Conservation (phyloP, 2,329 filamentous ascomycete genomes). For the Colletotrichum melonis region DNA sequence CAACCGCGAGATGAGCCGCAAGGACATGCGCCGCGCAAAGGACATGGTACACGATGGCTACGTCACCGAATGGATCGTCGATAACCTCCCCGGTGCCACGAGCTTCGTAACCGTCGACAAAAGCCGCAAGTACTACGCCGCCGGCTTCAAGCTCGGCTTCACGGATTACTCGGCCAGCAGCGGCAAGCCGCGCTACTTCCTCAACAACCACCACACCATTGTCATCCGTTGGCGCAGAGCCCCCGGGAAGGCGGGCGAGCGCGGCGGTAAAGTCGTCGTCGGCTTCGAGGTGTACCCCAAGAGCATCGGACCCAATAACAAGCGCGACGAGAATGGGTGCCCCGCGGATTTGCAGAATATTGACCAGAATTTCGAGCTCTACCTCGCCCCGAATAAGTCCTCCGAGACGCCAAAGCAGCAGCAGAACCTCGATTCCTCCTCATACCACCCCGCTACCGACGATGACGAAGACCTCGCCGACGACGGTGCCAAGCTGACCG, state of each 20-base stretch:
- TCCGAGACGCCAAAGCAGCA: slow-evolving; percentile 53
- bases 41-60: slow-evolving; percentile 83
- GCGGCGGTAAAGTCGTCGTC: slow-evolving; percentile 82
- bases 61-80: slow-evolving; percentile 93
- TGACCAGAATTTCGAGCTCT: slow-evolving; percentile 75
- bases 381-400: slow-evolving; percentile 72
- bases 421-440: slow-evolving; percentile 64
- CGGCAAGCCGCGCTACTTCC: slow-evolving; percentile 74
- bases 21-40: slow-evolving; percentile 74
- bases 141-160: slow-evolving; percentile 89
- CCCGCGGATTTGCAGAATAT: slow-evolving; percentile 74
- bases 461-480: slow-evolving; percentile 65
- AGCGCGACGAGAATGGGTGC: slow-evolving; percentile 73
- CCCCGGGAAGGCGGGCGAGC: slow-evolving; percentile 74
- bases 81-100: slow-evolving; percentile 89
- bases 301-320: slow-evolving; percentile 73
- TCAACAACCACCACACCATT: slow-evolving; percentile 91
- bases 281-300: slow-evolving; percentile 93
- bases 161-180: slow-evolving; percentile 71
- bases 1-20: slow-evolving; percentile 71
- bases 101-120: slow-evolving; percentile 90
- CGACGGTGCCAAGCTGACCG: slow-evolving; percentile 73
- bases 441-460: slow-evolving; percentile 63
- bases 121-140: slow-evolving; percentile 86
- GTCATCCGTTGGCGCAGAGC: slow-evolving; percentile 83